Conservation (phyloP, 371 early-diverging fungal species). For the Mortierella sp. region DNA sequence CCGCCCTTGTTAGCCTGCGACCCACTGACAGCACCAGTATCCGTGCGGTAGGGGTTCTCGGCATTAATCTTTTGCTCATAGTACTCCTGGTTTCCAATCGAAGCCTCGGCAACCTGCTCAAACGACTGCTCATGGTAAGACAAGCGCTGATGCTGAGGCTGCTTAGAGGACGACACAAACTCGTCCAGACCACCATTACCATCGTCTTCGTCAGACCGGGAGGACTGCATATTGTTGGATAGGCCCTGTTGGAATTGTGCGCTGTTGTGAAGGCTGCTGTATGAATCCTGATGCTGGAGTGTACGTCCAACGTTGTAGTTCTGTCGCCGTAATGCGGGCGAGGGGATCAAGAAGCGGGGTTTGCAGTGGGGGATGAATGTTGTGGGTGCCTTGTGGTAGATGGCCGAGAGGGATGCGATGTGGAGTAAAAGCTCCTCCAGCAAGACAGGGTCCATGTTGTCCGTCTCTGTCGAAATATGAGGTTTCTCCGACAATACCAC, state of each 20-base stretch:
- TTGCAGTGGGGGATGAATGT: constrained; percentile 78
- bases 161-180: constrained; percentile 15
- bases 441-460: constrained; percentile 84
- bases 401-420: constrained; percentile 90
- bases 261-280: constrained; percentile 17
- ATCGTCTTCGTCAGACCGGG: background rate
- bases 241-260: constrained; percentile 2
- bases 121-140: constrained; percentile 54
- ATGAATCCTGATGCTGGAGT: constrained; percentile 40
- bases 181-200: constrained; percentile 20
- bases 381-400: constrained; percentile 94
- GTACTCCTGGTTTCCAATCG: constrained; percentile 55
- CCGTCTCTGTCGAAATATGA: constrained; percentile 89
- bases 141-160: constrained; percentile 51
- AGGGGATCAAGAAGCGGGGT: constrained; percentile 71
- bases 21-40: constrained; percentile 28
- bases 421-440: constrained; percentile 91
- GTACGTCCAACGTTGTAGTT: constrained; percentile 33
- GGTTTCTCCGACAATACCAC: constrained; percentile 92
- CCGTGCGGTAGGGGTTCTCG: constrained; percentile 53
- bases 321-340: constrained; percentile 62
- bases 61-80: constrained; percentile 52
- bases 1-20: constrained; percentile 22
- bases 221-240: background rate
- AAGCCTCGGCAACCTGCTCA: constrained; percentile 57